Base-by-base conservation (phyloP, 352 stramenopile species). In the Globisporangium cylindrosporum region DNA sequence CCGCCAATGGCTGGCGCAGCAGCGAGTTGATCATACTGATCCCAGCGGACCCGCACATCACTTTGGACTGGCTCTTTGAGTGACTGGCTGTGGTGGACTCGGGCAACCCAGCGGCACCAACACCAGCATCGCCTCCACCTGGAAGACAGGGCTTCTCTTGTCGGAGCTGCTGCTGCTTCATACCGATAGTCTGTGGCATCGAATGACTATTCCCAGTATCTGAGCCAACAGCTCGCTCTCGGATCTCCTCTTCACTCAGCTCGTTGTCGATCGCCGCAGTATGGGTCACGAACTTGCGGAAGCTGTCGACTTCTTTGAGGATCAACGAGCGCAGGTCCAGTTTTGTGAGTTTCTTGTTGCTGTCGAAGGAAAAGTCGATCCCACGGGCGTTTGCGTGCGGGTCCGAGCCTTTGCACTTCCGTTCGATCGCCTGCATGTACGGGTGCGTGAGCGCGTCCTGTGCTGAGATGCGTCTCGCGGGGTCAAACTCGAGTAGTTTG, bases 381-480 rank as follows among this genome's bases (percentile, higher is more conserved):
- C 29, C 73, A 4, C 75, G 72, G 43, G 81, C 61, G 18, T 69
- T 70, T 1, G 79, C 68, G 4, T 76, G 65, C 18, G 80, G 78
- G 25, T 89, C 80, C 0, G 68, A 63, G 5, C 70, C 73, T 41
- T 82, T 84, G 72, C 88, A 82, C 48, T 92, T 91, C 20, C 73
- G 73, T 53, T 94, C 86, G 34, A 91, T 86, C 1, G 83, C 65
- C 27, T 88, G 79, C 79, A 94, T 80, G 49, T 89, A 94, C 22
- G 86, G 82, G 54, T 94, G 86, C 3, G 62, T 62, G 0, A 94
- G 72, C 5, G 86, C 86, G 9, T 91, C 84, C 24, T 89, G 71
- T 0, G 84, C 83, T 0, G 82, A 77, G 25, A 90, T 81, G 4
- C 86, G 78, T 27, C 74, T 83, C 1, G 51, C 10, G 0, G 86